phyloP scores from a whole-genome alignment of 495 filamentous ascomycete species.

The Tuber melanosporum region DNA sequence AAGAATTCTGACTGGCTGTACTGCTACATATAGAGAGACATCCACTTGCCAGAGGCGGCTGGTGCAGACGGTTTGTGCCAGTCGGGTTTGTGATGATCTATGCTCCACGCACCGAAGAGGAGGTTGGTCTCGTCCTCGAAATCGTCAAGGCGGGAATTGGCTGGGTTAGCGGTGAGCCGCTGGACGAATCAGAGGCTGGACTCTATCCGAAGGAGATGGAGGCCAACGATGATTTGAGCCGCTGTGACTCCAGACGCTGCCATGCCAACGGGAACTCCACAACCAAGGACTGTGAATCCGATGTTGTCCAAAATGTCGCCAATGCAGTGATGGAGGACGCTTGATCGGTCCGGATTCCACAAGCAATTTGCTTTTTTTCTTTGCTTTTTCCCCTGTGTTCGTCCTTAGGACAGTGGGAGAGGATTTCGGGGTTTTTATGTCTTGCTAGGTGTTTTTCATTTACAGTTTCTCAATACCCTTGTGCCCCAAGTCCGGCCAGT shows the following conservation, averaged over 20 bases:
- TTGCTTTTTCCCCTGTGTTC: neutral
- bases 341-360: conserved; percentile 8
- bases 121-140: conserved; percentile 60
- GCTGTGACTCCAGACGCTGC: conserved; percentile 9
- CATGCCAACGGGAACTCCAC: conserved; percentile 7
- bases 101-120: conserved; percentile 63
- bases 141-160: conserved; percentile 67
- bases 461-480: neutral
- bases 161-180: conserved; percentile 52
- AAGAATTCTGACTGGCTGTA: conserved; percentile 22
- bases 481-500: neutral
- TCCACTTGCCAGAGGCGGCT: conserved; percentile 60
- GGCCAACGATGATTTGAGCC: conserved; percentile 1
- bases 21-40: conserved; percentile 55
- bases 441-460: neutral
- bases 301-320: conserved; percentile 23
- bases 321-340: conserved; percentile 29
- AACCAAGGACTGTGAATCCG: conserved; percentile 18
- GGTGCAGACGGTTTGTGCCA: conserved; percentile 54
- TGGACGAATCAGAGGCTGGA: conserved; percentile 11
- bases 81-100: conserved; percentile 74
- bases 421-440: neutral
- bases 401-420: neutral
- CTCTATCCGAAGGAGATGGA: conserved; percentile 7
- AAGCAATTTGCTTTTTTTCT: neutral